Evolutionary conservation across 2,329 filamentous ascomycete genomes (phyloP), one percentile per base, ranked within the genome.

Genomic region (Xylariaceae sp.): DNA sequence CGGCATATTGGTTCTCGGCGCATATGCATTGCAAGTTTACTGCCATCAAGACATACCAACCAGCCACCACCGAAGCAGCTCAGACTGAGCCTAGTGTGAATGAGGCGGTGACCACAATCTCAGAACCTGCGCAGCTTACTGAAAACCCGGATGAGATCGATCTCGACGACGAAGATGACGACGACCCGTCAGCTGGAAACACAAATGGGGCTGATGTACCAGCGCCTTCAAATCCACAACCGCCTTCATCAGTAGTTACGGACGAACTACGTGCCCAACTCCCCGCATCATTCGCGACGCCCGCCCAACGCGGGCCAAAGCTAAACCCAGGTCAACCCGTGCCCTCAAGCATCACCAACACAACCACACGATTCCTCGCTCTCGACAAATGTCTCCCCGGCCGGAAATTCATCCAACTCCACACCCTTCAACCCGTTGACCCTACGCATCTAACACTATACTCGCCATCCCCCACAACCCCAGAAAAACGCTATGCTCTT

Each of bases 11-110:
- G 95, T 97, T 98, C 71, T 89, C 90, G 33, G 95, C 93, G 2
- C 95, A 99, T 74, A 75, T 98, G 76, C 95, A 99, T 74, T 87
- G 90, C 78, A 96, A 94, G 70, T 98, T 89, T 71, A 75, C 88
- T 0, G 95, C 93, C 1, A 72, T 86, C 61, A 88, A 84, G 70
- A 76, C 62, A n/a, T 87, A 86, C 55, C 63, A 73, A 1, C 51
- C 67, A 2, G 65, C 71, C 2, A 41, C 45, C 19, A 48, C 47
- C 44, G 68, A 80, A 5, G 19, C 51, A 21, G 14, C 14, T 11
- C n/a, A 36, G 21, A 6, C 44, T n/a, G 53, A 40, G 40, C 29
- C 1, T 40, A 63, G 19, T 14, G 41, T 3, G 0, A 5, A 33
- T 26, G 26, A 56, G 6, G 37, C 56, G 8, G 56, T 63, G 3